Evolutionary conservation across 2,329 filamentous ascomycete genomes (phyloP).

Genomic region (Uncinocarpus reesii): DNA sequence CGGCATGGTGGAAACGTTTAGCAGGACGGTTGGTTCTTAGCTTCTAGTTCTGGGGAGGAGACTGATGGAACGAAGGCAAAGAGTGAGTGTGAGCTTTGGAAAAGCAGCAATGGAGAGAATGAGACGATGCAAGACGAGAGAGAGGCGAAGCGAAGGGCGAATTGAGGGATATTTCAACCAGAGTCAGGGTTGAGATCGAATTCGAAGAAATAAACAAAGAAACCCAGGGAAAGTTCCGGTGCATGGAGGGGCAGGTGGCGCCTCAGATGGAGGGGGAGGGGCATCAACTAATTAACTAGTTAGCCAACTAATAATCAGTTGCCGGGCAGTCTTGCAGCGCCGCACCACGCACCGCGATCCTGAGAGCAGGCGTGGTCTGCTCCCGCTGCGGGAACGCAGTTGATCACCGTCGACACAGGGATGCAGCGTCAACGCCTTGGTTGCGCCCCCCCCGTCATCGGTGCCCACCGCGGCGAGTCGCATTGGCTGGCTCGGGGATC

Average conservation of each 20-base stretch:
- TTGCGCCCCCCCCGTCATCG: not conserved
- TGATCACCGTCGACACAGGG: no score
- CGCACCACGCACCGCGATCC: no score
- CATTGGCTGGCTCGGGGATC: not conserved
- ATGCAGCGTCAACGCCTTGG: not conserved
- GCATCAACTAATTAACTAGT: not conserved
- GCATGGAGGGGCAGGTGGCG: constrained; percentile 8
- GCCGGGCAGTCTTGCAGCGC: not conserved
- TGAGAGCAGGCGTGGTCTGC: not conserved
- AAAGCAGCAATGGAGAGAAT: constrained; percentile 2
- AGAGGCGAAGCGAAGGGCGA: constrained; percentile 2
- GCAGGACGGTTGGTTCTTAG: not conserved
- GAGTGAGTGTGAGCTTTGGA: not conserved
- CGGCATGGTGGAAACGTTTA: constrained; percentile 6
- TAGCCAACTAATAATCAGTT: not conserved
- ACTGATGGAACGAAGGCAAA: no score
- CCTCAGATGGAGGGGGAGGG: not conserved
- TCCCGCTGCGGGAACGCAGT: not conserved
- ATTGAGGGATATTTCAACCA: constrained; percentile 7
- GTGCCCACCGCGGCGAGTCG: not conserved
- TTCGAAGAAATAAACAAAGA: constrained; percentile 12
- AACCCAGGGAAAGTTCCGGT: constrained; percentile 5
- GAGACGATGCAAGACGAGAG: not conserved
- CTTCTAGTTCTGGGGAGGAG: not conserved
- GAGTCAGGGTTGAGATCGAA: no score